Base-by-base conservation (phyloP, 2,329 filamentous ascomycete species). In the Thelonectria discophora region DNA sequence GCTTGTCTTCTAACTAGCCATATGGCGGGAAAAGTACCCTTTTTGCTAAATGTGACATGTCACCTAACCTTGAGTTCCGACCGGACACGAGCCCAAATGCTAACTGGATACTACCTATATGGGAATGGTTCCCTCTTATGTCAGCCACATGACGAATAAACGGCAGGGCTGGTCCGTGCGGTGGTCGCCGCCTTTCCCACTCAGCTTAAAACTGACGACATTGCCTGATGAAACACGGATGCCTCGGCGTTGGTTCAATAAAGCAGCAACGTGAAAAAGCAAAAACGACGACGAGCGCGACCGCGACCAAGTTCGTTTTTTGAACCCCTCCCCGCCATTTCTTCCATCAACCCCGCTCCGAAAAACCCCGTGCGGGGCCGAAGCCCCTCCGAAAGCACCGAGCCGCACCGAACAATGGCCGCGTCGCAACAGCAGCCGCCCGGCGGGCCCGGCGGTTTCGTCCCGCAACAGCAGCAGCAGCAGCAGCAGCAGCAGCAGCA, bases 211-310 rank as follows among this genome's bases (percentile, higher is more conserved):
- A 54, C 58, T 30, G 39, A 62, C 58, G 55, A 55, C 56, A 51
- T 59, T 55, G 54, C 59, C 58, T 37, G 61, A 49, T 54, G 54
- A 59, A 42, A 34, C 63, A 55, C 49, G 27, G 51, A 59, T 20
- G 52, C 50, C 40, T 40, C 17, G 21, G 46, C 46, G 20, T 32
- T 39, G 32, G 53, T 43, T 65, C 62, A 30, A 30, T 47, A 71
- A 61, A 70, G 67, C 69, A 71, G 69, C 69, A 67, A 67, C 57
- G 39, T 30, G 57, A 65, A 30, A 30, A 46, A 13, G n/a, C n/a
- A 32, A 27, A 43, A n/a, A 45, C 11, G 43, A 43, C 30, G 37
- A 9, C 37, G n/a, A n/a, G n/a, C n/a, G n/a, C n/a, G n/a, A n/a
- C n/a, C n/a, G n/a, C n/a, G n/a, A n/a, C n/a, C n/a, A n/a, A n/a